Base-by-base conservation (phyloP, 2,329 filamentous ascomycete genomes). In the Colletotrichum eleusines region DNA sequence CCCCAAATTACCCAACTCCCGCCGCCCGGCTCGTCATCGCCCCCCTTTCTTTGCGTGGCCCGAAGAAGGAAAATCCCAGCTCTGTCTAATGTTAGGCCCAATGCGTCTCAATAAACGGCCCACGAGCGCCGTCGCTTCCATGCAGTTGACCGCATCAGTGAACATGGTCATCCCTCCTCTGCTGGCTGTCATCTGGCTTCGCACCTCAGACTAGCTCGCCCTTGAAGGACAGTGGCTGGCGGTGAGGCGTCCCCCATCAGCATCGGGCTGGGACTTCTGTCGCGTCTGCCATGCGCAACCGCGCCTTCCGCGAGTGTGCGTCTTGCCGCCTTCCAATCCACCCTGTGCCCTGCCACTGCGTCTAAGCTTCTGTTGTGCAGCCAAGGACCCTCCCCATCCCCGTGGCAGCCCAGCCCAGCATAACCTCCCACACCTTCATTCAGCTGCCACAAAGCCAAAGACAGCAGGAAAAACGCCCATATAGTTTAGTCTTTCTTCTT, bases 371-470 rank as follows among this genome's bases (percentile, higher is more conserved):
- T n/a, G n/a, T n/a, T n/a, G n/a, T n/a, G n/a, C n/a, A n/a, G n/a
- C n/a, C n/a, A n/a, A n/a, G n/a, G n/a, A n/a, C n/a, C n/a, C n/a
- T n/a, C n/a, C n/a, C n/a, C n/a, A n/a, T n/a, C n/a, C n/a, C n/a
- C n/a, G n/a, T n/a, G n/a, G n/a, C n/a, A n/a, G n/a, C n/a, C n/a
- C n/a, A n/a, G n/a, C n/a, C n/a, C n/a, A n/a, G n/a, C n/a, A n/a
- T n/a, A n/a, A n/a, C n/a, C n/a, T n/a, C n/a, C n/a, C n/a, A n/a
- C n/a, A n/a, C n/a, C n/a, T n/a, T n/a, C n/a, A n/a, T n/a, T n/a
- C n/a, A n/a, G n/a, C 35, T 38, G 20, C 26, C 20, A 44, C 57
- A 53, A 48, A 63, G 51, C 63, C 63, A 67, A 63, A 66, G 50
- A 48, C 54, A 35, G 46, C 28, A 42, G 42, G n/a, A 35, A 44